phyloP scores from a whole-genome alignment of 768 basidiomycete species.

The Podaxis sp. region DNA sequence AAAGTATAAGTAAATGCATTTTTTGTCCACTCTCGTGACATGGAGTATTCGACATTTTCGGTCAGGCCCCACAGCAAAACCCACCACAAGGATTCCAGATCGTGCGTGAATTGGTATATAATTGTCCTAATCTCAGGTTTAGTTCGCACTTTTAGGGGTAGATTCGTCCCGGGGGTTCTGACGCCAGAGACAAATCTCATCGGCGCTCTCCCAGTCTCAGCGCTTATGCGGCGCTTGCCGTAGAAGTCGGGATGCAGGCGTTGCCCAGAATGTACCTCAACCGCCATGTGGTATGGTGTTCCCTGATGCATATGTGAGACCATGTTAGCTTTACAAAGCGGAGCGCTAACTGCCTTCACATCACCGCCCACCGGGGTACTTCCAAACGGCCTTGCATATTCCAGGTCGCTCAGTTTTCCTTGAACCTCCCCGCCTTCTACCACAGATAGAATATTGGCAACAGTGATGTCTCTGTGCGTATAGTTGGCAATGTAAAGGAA shows the following conservation, averaged over 20 bases:
- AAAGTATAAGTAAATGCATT: background rate
- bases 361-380: background rate
- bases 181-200: no score
- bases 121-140: background rate
- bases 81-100: background rate
- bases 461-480: conserved; percentile 14
- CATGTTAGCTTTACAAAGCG: background rate
- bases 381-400: background rate
- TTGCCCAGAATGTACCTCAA: background rate
- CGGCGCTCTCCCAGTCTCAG: background rate
- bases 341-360: background rate
- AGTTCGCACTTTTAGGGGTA: no score
- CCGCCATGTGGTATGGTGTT: background rate
- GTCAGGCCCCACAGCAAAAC: background rate
- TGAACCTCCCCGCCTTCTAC: background rate
- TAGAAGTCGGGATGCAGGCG: background rate
- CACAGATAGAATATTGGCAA: conserved; percentile 10
- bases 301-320: background rate
- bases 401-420: conserved; percentile 9
- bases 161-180: no score
- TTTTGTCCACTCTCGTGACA: background rate
- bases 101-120: background rate
- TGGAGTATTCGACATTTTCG: background rate
- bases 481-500: conserved; percentile 14
- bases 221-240: background rate